Evolutionary conservation across 208 protist species (phyloP).

Genomic region (Leishmania tropica): DNA sequence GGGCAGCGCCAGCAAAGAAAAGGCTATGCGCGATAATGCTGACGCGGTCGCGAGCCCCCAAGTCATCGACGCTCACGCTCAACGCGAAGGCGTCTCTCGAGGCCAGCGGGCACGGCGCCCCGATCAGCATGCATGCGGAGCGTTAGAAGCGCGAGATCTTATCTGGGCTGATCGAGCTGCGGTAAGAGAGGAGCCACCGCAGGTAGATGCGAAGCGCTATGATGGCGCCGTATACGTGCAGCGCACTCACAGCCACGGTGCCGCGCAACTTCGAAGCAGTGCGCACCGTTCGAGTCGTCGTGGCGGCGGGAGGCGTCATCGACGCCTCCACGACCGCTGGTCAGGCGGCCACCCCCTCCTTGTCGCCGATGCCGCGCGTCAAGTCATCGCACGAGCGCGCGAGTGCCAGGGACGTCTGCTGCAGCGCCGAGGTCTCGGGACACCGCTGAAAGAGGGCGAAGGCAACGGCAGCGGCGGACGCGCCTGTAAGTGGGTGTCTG

Average conservation of each 20-base stretch:
- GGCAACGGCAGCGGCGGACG: background rate
- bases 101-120: constrained; percentile 55
- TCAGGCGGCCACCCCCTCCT: constrained; percentile 27
- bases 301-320: constrained; percentile 51
- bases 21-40: constrained; percentile 52
- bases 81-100: constrained; percentile 58
- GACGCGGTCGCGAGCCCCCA: constrained; percentile 48
- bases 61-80: constrained; percentile 57
- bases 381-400: too few relatives aligned
- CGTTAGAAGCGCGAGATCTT: constrained; percentile 57
- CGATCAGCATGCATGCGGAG: constrained; percentile 51
- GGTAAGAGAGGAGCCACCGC: constrained; percentile 59
- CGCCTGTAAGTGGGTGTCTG: background rate
- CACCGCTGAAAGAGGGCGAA: background rate
- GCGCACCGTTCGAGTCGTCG: constrained; percentile 33
- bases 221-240: constrained; percentile 47
- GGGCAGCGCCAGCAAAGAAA: constrained; percentile 14
- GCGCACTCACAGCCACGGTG: constrained; percentile 34
- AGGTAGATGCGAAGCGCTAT: constrained; percentile 66
- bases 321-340: constrained; percentile 30
- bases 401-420: background rate
- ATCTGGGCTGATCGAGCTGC: constrained; percentile 33
- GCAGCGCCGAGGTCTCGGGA: constrained; percentile 3
- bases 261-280: constrained; percentile 63
- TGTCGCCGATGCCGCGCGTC: constrained; percentile 34